Evolutionary conservation across 2,329 filamentous ascomycete species (phyloP).

Genomic region (Teratosphaeria destructans): DNA sequence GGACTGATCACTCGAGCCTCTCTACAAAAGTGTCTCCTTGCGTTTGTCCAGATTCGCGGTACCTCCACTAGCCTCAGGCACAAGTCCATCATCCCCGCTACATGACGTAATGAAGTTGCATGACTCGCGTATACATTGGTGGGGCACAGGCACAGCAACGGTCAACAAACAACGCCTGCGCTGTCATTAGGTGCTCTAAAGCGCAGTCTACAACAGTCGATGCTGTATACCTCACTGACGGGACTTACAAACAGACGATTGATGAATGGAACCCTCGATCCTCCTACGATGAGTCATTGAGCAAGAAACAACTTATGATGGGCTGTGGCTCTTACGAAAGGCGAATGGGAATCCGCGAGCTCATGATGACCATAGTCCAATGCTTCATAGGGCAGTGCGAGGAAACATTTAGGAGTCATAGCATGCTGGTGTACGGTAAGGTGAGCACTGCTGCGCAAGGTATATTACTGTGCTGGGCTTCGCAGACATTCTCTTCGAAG

Average conservation of each 20-base stretch:
- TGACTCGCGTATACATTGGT: background rate
- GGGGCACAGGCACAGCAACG: background rate
- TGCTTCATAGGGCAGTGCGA: background rate
- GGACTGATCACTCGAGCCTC: background rate
- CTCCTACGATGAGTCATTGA: background rate
- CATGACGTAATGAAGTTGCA: background rate
- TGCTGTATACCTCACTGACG: too few relatives aligned
- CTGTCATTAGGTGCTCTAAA: too few relatives aligned
- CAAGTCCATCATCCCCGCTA: background rate
- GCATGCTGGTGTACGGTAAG: background rate
- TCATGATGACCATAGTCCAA: background rate
- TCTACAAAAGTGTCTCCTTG: background rate
- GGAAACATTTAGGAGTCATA: background rate
- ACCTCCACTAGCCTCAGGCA: background rate
- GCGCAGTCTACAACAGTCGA: too few relatives aligned
- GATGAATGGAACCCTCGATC: too few relatives aligned
- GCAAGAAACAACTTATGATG: background rate
- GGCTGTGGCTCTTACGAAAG: background rate
- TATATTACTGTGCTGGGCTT: too few relatives aligned
- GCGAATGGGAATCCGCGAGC: background rate
- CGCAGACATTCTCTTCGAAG: too few relatives aligned
- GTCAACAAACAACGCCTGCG: too few relatives aligned
- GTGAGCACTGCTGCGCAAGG: too few relatives aligned
- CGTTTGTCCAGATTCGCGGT: background rate
- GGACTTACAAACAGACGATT: too few relatives aligned